Conservation (phyloP, 495 filamentous ascomycete genomes). For the Darksidea phi region DNA sequence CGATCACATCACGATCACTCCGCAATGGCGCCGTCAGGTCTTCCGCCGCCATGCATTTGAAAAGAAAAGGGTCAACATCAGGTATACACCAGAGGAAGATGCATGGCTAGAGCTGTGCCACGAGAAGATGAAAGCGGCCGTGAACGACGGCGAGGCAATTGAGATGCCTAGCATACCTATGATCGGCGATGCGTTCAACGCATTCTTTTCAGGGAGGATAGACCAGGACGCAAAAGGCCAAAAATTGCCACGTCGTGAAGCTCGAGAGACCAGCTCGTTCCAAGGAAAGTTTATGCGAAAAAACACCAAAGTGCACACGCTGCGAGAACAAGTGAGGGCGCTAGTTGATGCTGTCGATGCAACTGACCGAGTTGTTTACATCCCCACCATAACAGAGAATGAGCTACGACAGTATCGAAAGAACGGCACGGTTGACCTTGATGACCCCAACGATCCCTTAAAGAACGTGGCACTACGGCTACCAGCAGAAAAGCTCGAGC, state of each 20-base stretch:
- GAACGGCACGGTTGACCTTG: too few relatives aligned
- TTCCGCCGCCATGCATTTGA: neutral
- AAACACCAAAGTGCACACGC: too few relatives aligned
- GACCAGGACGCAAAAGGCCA: neutral
- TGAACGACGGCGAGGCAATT: neutral
- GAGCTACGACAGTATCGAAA: too few relatives aligned
- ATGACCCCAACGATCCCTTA: too few relatives aligned
- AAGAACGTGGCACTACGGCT: too few relatives aligned
- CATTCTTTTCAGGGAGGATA: constrained; percentile 4
- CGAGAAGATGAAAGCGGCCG: neutral
- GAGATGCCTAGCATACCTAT: neutral
- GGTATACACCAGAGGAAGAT: constrained; percentile 1
- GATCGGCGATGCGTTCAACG: constrained; percentile 10
- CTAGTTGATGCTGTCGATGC: too few relatives aligned
- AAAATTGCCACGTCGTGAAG: neutral
- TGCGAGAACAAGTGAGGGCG: too few relatives aligned
- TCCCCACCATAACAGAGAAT: too few relatives aligned
- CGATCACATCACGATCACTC: constrained; percentile 8
- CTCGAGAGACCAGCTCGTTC: neutral
- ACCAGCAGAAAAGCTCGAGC: too few relatives aligned
- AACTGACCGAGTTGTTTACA: too few relatives aligned
- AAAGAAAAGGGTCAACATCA: neutral
- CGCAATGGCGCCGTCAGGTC: constrained; percentile 11
- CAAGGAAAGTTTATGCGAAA: constrained; percentile 1
- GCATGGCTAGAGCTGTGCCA: neutral